These are phyloP conservation scores for Ilyonectria mors-panacis DNA, from an alignment of 2,329 filamentous ascomycete species.

Conservation along the genomic window DNA sequence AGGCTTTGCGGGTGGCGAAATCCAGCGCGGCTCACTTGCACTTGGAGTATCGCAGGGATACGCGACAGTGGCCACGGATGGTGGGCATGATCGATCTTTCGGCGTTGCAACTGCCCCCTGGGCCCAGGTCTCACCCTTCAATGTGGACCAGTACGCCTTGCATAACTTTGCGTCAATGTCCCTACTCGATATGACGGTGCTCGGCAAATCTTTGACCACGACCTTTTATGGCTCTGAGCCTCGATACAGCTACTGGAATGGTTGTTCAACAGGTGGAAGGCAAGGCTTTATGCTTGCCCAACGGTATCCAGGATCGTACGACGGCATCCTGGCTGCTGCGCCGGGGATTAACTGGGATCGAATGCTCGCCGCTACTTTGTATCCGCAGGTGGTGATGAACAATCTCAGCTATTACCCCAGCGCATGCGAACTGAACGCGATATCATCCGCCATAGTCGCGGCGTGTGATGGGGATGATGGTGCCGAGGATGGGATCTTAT, in stretches of 20 bases:
- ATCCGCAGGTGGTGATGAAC: conserved; percentile 1
- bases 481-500: not conserved
- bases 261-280: conserved; percentile 2
- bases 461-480: conserved; percentile 7
- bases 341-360: conserved; percentile 3
- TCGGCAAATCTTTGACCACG: conserved; percentile 1
- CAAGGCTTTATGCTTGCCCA: conserved; percentile 2
- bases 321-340: conserved; percentile 1
- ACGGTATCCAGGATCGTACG: not conserved
- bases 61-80: not conserved
- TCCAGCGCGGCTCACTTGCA: conserved; percentile 3
- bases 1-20: not conserved
- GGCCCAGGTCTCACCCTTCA: conserved; percentile 3
- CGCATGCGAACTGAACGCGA: conserved; percentile 4
- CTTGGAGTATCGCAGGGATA: conserved; percentile 1
- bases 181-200: not conserved
- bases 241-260: not conserved
- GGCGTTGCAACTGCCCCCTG: conserved; percentile 2
- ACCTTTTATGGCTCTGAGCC: conserved; percentile 6
- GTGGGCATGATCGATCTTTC: not conserved
- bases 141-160: conserved; percentile 5
- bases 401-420: conserved; percentile 4
- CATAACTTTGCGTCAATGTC: not conserved
- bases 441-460: conserved; percentile 1
- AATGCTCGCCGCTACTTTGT: not conserved